Percentiles rank a stretch among this genome's conserved stretches.
Evolutionary conservation across 2,329 filamentous ascomycete genomes (phyloP).

Genomic region (Thelonectria rubi): DNA sequence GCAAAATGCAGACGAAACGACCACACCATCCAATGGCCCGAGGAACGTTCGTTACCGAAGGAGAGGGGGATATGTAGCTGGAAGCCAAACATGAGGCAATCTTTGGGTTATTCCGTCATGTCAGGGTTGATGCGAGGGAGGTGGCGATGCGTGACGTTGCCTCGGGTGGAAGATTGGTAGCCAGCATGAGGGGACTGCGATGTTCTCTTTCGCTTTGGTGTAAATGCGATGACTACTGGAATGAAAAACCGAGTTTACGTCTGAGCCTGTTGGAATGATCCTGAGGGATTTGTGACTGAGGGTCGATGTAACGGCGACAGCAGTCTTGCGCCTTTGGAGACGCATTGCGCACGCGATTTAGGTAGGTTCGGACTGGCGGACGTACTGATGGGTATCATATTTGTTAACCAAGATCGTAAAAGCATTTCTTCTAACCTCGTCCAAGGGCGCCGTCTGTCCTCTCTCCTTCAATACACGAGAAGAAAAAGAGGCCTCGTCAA

Average conservation of each 20-base stretch:
- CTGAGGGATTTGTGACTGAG: too few species aligned
- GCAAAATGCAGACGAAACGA: constrained; percentile 18
- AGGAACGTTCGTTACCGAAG: constrained; percentile 9
- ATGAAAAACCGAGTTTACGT: constrained; percentile 25
- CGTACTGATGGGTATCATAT: too few species aligned
- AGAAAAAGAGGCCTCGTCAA: not conserved
- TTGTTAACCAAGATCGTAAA: too few species aligned
- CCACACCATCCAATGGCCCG: constrained; percentile 5
- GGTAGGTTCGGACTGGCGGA: too few species aligned
- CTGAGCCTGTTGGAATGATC: constrained; percentile 3
- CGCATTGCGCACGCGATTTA: too few species aligned
- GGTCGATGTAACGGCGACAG: too few species aligned
- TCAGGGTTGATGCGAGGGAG: not conserved
- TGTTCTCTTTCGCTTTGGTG: constrained; percentile 32
- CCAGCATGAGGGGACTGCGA: constrained; percentile 29
- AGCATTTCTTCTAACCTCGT: too few species aligned
- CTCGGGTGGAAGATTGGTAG: constrained; percentile 26
- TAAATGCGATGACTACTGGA: constrained; percentile 42
- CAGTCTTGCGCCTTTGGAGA: too few species aligned
- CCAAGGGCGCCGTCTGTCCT: too few species aligned
- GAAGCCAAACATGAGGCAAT: constrained; percentile 25
- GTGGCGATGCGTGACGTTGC: constrained; percentile 17
- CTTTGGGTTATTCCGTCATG: constrained; percentile 8
- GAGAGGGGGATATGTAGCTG: constrained; percentile 11
- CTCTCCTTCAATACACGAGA: not conserved